Conservation (phyloP, 768 basidiomycete species). For the Suillus discolor region DNA sequence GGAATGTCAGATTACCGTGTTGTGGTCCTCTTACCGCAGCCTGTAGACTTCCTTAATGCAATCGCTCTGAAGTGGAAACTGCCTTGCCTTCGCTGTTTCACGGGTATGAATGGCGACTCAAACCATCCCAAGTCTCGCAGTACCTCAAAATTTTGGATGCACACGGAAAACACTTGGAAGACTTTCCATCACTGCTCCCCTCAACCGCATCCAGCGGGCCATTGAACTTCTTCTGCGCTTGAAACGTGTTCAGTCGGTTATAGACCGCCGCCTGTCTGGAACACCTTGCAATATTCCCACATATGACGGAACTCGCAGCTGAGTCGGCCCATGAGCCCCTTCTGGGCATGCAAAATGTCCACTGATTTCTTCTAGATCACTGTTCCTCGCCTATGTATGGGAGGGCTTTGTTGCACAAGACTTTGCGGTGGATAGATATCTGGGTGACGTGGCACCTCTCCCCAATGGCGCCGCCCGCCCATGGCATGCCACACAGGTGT, state of each 20-base stretch:
- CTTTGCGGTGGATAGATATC: conserved; percentile 7
- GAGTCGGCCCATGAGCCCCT: background rate
- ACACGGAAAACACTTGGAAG: background rate
- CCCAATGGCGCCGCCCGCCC: too few species aligned
- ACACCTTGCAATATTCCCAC: conserved; percentile 2
- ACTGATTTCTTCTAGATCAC: background rate
- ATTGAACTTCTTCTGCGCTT: background rate
- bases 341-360: background rate
- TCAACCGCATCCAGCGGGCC: background rate
- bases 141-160: conserved; percentile 1
- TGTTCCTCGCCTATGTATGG: background rate
- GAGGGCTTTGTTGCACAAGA: background rate
- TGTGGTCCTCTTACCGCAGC: background rate
- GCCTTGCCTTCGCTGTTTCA: conserved; percentile 1
- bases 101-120: background rate
- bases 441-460: conserved; percentile 5
- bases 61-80: background rate
- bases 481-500: background rate
- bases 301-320: background rate
- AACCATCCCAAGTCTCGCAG: background rate
- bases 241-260: background rate
- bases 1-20: conserved; percentile 5
- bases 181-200: conserved; percentile 5
- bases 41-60: background rate
- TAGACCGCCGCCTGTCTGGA: conserved; percentile 9